A percentile compares a stretch with the other conserved stretches of the same genome.
Conservation (phyloP, 306 rosid genomes). For the Myrica gale region DNA sequence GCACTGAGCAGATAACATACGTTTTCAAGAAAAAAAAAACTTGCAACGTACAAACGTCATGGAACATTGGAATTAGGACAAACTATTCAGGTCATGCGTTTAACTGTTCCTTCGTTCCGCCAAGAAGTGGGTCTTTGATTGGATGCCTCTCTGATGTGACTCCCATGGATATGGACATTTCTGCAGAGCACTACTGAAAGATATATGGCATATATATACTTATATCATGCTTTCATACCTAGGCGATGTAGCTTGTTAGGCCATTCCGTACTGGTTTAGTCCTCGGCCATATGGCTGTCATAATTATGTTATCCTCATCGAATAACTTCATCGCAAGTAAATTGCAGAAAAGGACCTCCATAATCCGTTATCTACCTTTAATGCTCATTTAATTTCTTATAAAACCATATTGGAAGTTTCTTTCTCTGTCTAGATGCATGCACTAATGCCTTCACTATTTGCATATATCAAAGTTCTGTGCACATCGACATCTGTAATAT, state of each 20-base stretch:
- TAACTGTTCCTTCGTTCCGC: not conserved
- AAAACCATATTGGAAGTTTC: not conserved
- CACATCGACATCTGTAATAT: too few relatives aligned
- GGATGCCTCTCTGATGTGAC: constrained; percentile 5
- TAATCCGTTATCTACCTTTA: too few relatives aligned
- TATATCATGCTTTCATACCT: not conserved
- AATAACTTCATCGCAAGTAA: too few relatives aligned
- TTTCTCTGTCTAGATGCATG: not conserved
- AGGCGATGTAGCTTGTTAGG: not conserved
- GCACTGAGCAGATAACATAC: constrained; percentile 3
- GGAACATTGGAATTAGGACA: not conserved
- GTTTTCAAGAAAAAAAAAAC: too few relatives aligned
- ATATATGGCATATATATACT: not conserved
- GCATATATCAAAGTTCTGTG: too few relatives aligned
- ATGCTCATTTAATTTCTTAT: too few relatives aligned
- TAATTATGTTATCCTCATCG: too few relatives aligned
- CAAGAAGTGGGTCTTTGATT: constrained; percentile 19
- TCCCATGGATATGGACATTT: constrained; percentile 26
- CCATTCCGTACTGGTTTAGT: not conserved
- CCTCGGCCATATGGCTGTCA: too few relatives aligned
- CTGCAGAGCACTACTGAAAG: constrained; percentile 20
- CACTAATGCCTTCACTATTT: too few relatives aligned
- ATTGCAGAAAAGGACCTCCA: too few relatives aligned
- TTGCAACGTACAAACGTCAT: constrained; percentile 9
- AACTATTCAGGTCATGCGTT: not conserved